Evolutionary conservation across 345 rosid genomes (phyloP).

Genomic region (Populus pruinosa): DNA sequence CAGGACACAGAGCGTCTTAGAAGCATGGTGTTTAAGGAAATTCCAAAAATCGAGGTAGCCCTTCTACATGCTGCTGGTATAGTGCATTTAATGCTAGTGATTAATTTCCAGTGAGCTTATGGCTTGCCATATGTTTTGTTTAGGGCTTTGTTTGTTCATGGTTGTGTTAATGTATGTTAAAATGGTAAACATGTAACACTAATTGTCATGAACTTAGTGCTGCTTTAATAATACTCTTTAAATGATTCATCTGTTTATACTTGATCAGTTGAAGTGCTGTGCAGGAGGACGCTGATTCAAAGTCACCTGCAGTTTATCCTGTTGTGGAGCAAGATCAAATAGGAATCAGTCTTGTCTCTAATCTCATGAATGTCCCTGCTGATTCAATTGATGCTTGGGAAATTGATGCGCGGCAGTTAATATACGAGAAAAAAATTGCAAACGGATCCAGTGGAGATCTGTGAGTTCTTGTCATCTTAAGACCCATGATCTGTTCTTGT

Average conservation of each 20-base stretch:
- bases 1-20: constrained; percentile 59
- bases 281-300: constrained; percentile 40
- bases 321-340: constrained; percentile 29
- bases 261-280: constrained; percentile 33
- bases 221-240: background rate
- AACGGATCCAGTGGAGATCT: constrained; percentile 41
- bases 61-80: constrained; percentile 1
- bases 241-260: constrained; percentile 7
- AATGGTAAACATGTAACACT: background rate
- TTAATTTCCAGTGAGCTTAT: background rate
- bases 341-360: constrained; percentile 17
- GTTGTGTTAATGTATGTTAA: background rate
- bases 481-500: background rate
- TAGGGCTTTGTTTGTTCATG: background rate
- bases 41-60: constrained; percentile 47
- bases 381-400: constrained; percentile 57
- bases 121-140: background rate
- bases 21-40: constrained; percentile 44
- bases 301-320: constrained; percentile 23
- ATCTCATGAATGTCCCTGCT: constrained; percentile 33
- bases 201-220: background rate
- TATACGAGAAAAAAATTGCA: constrained; percentile 33
- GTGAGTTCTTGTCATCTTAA: constrained; percentile 28
- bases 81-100: background rate
- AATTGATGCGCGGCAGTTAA: constrained; percentile 42